Base-by-base conservation (phyloP, 495 filamentous ascomycete genomes). In the Penicillium paradoxum region DNA sequence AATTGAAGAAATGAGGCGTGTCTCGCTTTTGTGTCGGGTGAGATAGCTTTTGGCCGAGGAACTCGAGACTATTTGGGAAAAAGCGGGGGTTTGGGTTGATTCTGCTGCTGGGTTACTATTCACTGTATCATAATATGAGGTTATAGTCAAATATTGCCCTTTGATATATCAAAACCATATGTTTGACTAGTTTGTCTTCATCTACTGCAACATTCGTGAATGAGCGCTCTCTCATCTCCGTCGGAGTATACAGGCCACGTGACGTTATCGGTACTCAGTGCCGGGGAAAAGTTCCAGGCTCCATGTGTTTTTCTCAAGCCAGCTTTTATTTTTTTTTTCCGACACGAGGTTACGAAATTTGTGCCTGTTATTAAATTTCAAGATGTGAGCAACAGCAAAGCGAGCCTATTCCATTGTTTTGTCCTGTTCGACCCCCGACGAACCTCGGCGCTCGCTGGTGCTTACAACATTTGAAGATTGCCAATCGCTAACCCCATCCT, bases 401-500 rank as follows among this genome's bases (percentile, higher is more conserved):
- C 10, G 2, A 4, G 6, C n/a, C 1, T 6, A 2, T 15, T 15
- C 6, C 34, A 27, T 32, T 32, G 29, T 32, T 32, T 11, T 32
- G 9, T 14, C 11, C 3, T 17, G 3, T 17, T n/a, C 34, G n/a
- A 37, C 22, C 29, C 7, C 10, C 9, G 34, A 3, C 15, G 15
- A 21, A 15, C 10, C 6, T 47, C 29, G 8, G 15, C 17, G 22
- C 33, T 19, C 14, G n/a, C 13, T 30, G 36, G 3, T 14, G 17
- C 17, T 21, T 18, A 14, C 13, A 38, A 29, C 14, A 19, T 24
- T 27, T 38, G n/a, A 22, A 41, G 7, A 25, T 9, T 8, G 27
- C 24, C 44, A 29, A 38, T 18, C 14, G 41, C 57, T 66, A 49
- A 66, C 30, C 17, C 10, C 5, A 18, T n/a, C 7, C 27, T 34